Base-by-base conservation (phyloP, 23 red algal species). In the Pyropia yezoensis region DNA sequence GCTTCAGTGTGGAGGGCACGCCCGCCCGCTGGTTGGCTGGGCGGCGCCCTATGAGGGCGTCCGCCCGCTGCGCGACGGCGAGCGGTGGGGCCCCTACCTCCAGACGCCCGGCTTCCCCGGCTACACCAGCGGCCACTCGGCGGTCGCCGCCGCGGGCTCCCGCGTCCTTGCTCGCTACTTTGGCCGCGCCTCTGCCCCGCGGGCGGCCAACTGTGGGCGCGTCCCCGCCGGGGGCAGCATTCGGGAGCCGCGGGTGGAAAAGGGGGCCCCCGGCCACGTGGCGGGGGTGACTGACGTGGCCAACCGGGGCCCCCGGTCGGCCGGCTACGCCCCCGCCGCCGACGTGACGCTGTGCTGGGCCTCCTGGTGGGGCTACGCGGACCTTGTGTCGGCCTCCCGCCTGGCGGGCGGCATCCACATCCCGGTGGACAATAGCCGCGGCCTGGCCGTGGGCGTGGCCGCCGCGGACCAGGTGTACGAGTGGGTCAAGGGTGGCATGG, bases 351-450 rank as follows among this genome's bases (percentile, higher is more conserved):
- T 79, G 2, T 79, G 74, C 62, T 79, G 61, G 74, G 30, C 33
- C 20, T 56, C 47, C 27, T 68, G 57, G 33, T 28, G 18, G 18
- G 17, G 57, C 9, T 79, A 65, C 21, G 61, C 74, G 19, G 21
- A 79, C 27, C 15, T 79, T 23, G 33, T 79, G 19, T 39, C 74
- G 5, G 57, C 26, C n/a, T 65, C 59, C 19, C 52, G 74, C 12
- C 74, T 79, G 24, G 9, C 66, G 16, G 74, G 74, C 11, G 74
- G 74, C 49, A 79, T 79, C 50, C 74, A 79, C 27, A 66, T 68
- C 32, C 25, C 58, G 19, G 61, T 53, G 33, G 74, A 68, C 54
- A 79, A 79, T 49, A 51, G 57, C 6, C 61, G 45, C 7, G 74
- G 74, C 12, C 9, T 24, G n/a, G 32, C 33, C n/a, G 5, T 79